Conservation (phyloP, 139 green algal genomes). For the Chlorella vulgaris region DNA sequence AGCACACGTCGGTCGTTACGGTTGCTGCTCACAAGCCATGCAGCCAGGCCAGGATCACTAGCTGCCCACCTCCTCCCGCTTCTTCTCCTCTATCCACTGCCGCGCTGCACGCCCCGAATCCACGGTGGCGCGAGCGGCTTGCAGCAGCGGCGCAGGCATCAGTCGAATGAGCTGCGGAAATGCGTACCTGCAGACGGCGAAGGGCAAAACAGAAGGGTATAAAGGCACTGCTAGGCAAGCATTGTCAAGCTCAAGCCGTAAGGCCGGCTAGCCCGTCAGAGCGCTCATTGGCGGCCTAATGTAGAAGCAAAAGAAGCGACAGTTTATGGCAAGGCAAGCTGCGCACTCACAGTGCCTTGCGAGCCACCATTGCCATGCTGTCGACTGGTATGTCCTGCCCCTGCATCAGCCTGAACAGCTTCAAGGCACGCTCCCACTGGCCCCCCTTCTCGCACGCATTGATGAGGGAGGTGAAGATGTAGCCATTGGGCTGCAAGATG, state of each 20-base stretch:
- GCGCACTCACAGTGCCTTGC: slow-evolving; percentile 37
- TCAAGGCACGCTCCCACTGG: slow-evolving; percentile 48
- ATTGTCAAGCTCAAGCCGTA: too few species aligned
- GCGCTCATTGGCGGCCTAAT: too few species aligned
- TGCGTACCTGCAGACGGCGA: slow-evolving; percentile 38
- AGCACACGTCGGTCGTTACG: too few species aligned
- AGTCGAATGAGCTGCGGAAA: slow-evolving; percentile 42
- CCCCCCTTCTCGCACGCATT: slow-evolving; percentile 57
- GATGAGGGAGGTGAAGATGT: slow-evolving; percentile 54
- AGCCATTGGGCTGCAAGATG: slow-evolving; percentile 42
- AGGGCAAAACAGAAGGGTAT: background rate
- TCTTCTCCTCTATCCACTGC: slow-evolving; percentile 44
- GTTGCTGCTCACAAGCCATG: too few species aligned
- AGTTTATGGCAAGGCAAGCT: too few species aligned
- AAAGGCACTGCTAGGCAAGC: background rate
- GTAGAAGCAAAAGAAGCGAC: too few species aligned
- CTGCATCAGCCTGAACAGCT: slow-evolving; percentile 58
- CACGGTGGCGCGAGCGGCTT: slow-evolving; percentile 43
- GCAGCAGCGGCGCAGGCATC: slow-evolving; percentile 45
- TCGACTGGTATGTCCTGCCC: slow-evolving; percentile 31
- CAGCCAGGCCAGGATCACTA: too few species aligned
- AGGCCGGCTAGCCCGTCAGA: too few species aligned
- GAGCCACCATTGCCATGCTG: slow-evolving; percentile 42
- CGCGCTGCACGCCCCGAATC: slow-evolving; percentile 48
- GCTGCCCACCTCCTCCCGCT: background rate